phyloP scores from a whole-genome alignment of 83 land plant genomes.

The Isoetes engelmannii region DNA sequence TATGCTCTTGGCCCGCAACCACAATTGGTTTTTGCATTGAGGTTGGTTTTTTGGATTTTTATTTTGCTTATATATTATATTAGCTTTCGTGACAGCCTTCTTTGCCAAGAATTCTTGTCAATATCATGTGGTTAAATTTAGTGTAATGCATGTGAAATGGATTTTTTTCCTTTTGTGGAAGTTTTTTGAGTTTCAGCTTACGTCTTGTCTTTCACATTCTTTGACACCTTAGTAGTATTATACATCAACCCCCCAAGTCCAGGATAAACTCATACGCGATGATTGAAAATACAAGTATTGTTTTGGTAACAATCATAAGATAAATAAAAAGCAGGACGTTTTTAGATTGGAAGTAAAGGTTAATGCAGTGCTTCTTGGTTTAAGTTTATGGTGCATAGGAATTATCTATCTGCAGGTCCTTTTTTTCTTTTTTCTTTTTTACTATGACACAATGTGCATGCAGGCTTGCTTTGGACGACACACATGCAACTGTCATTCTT shows the following conservation, averaged over 20 bases:
- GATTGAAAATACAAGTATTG: no score
- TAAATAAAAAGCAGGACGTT: no score
- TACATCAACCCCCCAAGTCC: no score
- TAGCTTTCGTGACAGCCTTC: not conserved
- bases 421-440: no score
- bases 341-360: no score
- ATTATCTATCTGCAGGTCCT: not conserved
- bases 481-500: constrained; percentile 32
- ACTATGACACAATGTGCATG: not conserved
- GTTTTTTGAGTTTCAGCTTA: no score
- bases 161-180: no score
- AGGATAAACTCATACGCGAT: no score
- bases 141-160: no score
- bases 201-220: no score
- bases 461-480: constrained; percentile 44
- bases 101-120: not conserved
- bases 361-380: not conserved
- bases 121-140: not conserved
- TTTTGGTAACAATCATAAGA: no score
- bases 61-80: not conserved
- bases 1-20: constrained; percentile 96
- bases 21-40: constrained; percentile 58
- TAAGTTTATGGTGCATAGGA: not conserved
- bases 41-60: constrained; percentile 31
- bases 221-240: no score